These are phyloP conservation scores for Pleurotus giganteus DNA, from an alignment of 768 basidiomycete species.

Conservation along the genomic window DNA sequence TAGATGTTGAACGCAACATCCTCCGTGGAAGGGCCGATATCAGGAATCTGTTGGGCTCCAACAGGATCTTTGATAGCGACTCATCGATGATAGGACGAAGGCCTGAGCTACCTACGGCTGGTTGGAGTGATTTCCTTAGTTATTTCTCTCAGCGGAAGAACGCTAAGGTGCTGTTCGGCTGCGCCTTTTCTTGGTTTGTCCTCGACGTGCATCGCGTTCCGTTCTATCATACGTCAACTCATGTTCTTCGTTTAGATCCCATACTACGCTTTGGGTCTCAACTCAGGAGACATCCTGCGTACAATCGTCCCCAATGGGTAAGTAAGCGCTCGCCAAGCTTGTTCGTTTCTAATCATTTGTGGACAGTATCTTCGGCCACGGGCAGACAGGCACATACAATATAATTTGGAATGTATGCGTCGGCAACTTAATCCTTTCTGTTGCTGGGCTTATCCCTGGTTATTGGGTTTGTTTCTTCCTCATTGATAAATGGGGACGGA, in stretches of 20 bases:
- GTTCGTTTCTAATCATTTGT: too few relatives aligned
- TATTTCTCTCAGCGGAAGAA: slow-evolving; percentile 78
- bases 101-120: slow-evolving; percentile 51
- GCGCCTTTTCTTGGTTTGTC: slow-evolving; percentile 86
- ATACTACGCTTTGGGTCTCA: slow-evolving; percentile 86
- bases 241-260: slow-evolving; percentile 50
- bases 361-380: slow-evolving; percentile 39
- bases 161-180: slow-evolving; percentile 73
- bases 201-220: slow-evolving; percentile 53
- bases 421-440: slow-evolving; percentile 74
- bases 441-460: slow-evolving; percentile 78
- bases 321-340: too few relatives aligned
- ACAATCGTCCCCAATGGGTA: too few relatives aligned
- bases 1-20: slow-evolving; percentile 88
- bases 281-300: slow-evolving; percentile 77
- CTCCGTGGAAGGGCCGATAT: slow-evolving; percentile 73
- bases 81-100: slow-evolving; percentile 54
- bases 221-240: background rate
- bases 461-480: slow-evolving; percentile 63
- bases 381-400: slow-evolving; percentile 40
- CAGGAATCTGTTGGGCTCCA: slow-evolving; percentile 55
- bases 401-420: slow-evolving; percentile 62
- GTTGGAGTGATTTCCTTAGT: slow-evolving; percentile 58
- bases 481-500: slow-evolving; percentile 78
- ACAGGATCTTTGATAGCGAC: slow-evolving; percentile 47